Base-by-base conservation (phyloP, 345 rosid genomes). In the Hibiscus syriacus region DNA sequence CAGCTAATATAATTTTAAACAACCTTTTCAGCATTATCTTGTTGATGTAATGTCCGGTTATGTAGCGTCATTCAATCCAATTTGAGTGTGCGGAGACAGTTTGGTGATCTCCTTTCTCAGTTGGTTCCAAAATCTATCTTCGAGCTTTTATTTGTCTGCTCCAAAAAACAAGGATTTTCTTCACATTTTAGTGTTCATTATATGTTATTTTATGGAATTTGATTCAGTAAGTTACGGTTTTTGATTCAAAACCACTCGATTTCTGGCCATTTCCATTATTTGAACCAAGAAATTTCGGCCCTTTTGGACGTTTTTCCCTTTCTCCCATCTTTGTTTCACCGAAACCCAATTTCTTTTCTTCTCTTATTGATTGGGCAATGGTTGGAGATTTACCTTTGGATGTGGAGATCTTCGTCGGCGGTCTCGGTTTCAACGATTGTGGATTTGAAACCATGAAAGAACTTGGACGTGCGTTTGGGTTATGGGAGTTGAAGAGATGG, bases 31-130 rank as follows among this genome's bases (percentile, higher is more conserved):
- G 1, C 2, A 19, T 50, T 20, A 26, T 38, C 60, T 5, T 50
- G 65, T 70, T 20, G 60, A n/a, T 64, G 68, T 58, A 45, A 58
- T 73, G 27, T 36, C 34, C 45, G 64, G 55, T 45, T 52, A 63
- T 72, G 63, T 45, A 70, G 48, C 20, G 19, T 29, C 1, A 25
- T 17, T 45, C 20, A 2, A 52, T 13, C n/a, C 22, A 22, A 22
- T n/a, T 39, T 20, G 66, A 13, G 70, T 41, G 36, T 50, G 70
- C 63, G 78, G 84, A 80, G 87, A 80, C 92, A 61, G 89, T 87
- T 87, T 84, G 68, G 84, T 83, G 87, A 83, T 87, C 86, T 81
- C 86, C 84, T 71, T 55, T 67, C 55, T 50, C 55, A 43, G 38
- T 54, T 53, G 78, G 81, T 74, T 6, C 77, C 55, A 46, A 66